Percentiles rank a stretch among this genome's conserved stretches.
phyloP scores from a whole-genome alignment of 2,329 filamentous ascomycete genomes.

The Colletotrichum liriopes region DNA sequence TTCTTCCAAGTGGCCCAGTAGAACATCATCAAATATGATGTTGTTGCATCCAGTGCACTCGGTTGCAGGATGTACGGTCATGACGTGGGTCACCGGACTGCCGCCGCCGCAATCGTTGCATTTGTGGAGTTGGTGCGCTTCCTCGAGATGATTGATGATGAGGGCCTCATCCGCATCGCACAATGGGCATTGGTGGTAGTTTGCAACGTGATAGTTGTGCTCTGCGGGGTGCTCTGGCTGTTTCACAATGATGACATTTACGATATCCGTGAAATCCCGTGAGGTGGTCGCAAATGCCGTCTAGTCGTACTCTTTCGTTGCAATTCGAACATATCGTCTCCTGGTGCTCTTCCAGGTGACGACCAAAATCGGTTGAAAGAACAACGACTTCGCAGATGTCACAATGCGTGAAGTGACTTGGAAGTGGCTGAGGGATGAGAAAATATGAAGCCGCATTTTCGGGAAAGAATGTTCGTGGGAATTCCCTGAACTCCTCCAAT shows the following conservation, averaged over 20 bases:
- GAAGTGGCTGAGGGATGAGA: not conserved
- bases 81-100: not conserved
- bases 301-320: not conserved
- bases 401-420: not conserved
- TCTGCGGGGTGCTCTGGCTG: not conserved
- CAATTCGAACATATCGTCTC: not conserved
- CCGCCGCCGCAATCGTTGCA: not conserved
- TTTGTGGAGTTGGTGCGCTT: not conserved
- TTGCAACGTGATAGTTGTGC: not conserved
- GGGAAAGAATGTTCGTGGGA: not conserved
- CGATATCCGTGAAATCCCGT: not conserved
- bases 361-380: not conserved
- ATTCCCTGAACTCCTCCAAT: not conserved
- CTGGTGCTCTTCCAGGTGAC: not conserved
- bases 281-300: not conserved
- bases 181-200: not conserved
- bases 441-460: not conserved
- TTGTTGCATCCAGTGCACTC: not conserved
- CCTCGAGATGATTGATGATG: not conserved
- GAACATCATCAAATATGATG: not conserved
- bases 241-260: not conserved
- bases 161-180: not conserved
- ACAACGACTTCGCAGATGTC: conserved; percentile 5
- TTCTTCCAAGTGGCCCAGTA: not conserved
- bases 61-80: not conserved